Conservation (phyloP, 495 filamentous ascomycete species). For the Hamigera avellanea region DNA sequence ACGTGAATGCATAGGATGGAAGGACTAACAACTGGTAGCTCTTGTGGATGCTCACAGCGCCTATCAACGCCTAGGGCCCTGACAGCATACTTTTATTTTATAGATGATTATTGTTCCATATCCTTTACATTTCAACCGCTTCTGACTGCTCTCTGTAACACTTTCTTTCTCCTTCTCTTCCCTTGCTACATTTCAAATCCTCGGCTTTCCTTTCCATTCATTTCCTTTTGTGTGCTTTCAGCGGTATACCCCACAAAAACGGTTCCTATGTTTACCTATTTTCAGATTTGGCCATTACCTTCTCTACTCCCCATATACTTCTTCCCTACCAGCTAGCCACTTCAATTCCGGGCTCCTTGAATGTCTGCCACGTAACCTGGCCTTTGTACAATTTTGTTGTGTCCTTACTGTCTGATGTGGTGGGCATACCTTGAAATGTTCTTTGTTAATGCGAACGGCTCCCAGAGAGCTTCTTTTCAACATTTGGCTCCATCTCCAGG, state of each 20-base stretch:
- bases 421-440: no score
- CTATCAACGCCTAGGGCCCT: conserved; percentile 6
- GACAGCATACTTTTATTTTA: conserved; percentile 4
- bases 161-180: background rate
- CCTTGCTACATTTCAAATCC: background rate
- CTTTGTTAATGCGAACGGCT: no score
- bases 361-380: no score
- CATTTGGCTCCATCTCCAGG: no score
- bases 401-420: no score
- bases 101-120: conserved; percentile 1
- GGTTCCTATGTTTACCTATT: background rate
- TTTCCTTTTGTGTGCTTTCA: background rate
- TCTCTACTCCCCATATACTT: background rate
- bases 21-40: conserved; percentile 8
- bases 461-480: no score
- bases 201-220: background rate
- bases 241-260: conserved; percentile 1
- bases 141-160: background rate
- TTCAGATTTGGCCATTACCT: background rate
- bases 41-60: conserved; percentile 10
- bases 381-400: no score
- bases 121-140: background rate
- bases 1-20: background rate
- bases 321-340: no score
- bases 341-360: no score